phyloP scores from a whole-genome alignment of 176 grass and related monocot genomes.

The Oryza glumipatula region DNA sequence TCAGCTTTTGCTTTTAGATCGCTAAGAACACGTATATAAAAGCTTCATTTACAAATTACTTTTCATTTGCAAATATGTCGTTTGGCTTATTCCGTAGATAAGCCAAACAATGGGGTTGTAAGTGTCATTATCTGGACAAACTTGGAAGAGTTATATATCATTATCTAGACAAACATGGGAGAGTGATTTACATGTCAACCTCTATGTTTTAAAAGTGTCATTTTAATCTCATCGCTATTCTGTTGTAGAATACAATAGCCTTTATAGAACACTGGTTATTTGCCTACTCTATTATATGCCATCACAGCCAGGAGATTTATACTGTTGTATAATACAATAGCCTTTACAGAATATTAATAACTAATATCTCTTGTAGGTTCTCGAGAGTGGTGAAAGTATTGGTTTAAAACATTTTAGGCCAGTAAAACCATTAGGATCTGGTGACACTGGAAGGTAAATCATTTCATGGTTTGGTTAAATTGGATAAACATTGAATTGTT shows the following conservation, averaged over 20 bases:
- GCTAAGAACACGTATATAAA: too few species aligned
- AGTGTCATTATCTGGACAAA: background rate
- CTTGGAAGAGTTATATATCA: background rate
- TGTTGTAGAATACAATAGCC: background rate
- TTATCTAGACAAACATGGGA: background rate
- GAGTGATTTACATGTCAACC: too few species aligned
- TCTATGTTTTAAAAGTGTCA: background rate
- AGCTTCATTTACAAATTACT: too few species aligned
- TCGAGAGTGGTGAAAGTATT: constrained; percentile 71
- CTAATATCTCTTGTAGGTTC: constrained; percentile 65
- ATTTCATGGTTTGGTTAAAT: constrained; percentile 19
- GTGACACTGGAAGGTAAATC: constrained; percentile 86
- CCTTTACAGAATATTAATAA: background rate
- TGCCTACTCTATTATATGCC: background rate
- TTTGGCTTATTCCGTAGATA: too few species aligned
- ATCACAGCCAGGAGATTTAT: background rate
- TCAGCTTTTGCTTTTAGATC: too few species aligned
- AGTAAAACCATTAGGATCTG: constrained; percentile 83
- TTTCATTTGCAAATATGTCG: too few species aligned
- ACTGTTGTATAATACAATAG: too few species aligned
- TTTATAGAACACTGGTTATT: constrained; percentile 7
- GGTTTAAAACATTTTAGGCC: constrained; percentile 91
- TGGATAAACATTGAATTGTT: background rate
- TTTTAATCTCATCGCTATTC: background rate
- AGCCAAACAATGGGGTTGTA: background rate